A percentile compares a stretch with the other conserved stretches of the same genome.
Conservation (phyloP, 2,329 filamentous ascomycete species). For the Magnaporthiopsis rhizophila region DNA sequence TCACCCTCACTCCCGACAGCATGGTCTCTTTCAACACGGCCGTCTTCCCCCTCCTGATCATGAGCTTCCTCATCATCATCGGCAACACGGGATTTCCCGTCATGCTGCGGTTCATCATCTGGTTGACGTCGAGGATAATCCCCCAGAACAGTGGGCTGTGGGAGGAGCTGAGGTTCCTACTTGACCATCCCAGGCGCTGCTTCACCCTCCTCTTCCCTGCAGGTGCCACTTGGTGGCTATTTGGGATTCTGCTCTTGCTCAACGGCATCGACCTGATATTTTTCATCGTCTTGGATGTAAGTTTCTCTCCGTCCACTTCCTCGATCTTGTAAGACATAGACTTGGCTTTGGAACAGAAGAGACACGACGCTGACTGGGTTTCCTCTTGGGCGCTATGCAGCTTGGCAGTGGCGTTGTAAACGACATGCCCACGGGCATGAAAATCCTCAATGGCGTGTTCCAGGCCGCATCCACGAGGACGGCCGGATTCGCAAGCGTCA, state of each 20-base stretch:
- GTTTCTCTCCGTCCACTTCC: constrained; percentile 22
- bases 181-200: constrained; percentile 91
- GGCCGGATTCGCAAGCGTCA: constrained; percentile 80
- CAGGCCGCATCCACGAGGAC: constrained; percentile 86
- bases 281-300: constrained; percentile 84
- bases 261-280: constrained; percentile 83
- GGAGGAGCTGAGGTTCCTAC: constrained; percentile 83
- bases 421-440: constrained; percentile 59
- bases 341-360: constrained; percentile 6
- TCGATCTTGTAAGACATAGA: background rate
- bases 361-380: constrained; percentile 7
- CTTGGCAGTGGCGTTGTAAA: constrained; percentile 65
- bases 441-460: constrained; percentile 80
- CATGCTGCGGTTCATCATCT: constrained; percentile 90
- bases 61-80: constrained; percentile 83
- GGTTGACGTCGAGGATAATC: constrained; percentile 62
- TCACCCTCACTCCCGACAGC: constrained; percentile 84
- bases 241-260: constrained; percentile 72
- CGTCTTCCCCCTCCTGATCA: constrained; percentile 65
- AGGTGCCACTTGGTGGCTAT: constrained; percentile 91
- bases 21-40: constrained; percentile 84
- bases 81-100: constrained; percentile 94
- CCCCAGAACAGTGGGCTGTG: constrained; percentile 62
- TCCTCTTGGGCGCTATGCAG: constrained; percentile 31
- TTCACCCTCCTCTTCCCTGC: constrained; percentile 92